These are phyloP conservation scores for Kodamaea derodonti DNA, from an alignment of 1,139 yeast genomes.

Conservation along the genomic window DNA sequence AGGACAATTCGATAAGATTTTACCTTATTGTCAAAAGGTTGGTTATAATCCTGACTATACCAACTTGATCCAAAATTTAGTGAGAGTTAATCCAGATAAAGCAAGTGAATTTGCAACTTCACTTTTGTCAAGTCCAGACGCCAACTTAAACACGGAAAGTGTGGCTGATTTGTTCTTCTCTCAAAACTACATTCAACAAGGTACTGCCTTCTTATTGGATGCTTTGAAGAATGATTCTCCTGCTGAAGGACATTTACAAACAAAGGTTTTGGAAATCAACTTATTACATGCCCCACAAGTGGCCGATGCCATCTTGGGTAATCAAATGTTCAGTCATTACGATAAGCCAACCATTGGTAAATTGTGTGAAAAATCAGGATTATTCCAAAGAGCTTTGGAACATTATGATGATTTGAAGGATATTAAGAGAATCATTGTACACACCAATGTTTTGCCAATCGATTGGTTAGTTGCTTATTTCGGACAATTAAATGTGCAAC, in stretches of 20 bases:
- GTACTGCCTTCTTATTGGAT: slow-evolving; percentile 96
- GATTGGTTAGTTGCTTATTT: slow-evolving; percentile 94
- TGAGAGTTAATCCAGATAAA: slow-evolving; percentile 93
- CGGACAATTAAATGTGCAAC: slow-evolving; percentile 93
- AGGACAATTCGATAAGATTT: slow-evolving; percentile 93
- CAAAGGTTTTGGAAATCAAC: slow-evolving; percentile 89
- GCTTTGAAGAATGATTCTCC: slow-evolving; percentile 94
- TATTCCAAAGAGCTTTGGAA: slow-evolving; percentile 91
- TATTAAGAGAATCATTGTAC: slow-evolving; percentile 90
- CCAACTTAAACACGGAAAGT: slow-evolving; percentile 74
- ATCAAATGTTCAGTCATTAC: slow-evolving; percentile 91
- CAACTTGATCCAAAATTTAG: slow-evolving; percentile 83
- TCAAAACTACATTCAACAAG: slow-evolving; percentile 94
- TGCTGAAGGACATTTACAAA: slow-evolving; percentile 93
- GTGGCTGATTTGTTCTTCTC: slow-evolving; percentile 92
- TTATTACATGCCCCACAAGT: slow-evolving; percentile 97
- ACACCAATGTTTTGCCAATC: slow-evolving; percentile 78
- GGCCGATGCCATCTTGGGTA: slow-evolving; percentile 97
- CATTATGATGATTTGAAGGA: slow-evolving; percentile 93
- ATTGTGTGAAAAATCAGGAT: slow-evolving; percentile 90
- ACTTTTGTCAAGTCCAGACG: slow-evolving; percentile 60
- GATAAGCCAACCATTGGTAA: slow-evolving; percentile 92
- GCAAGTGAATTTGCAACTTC: slow-evolving; percentile 97
- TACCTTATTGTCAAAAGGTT: slow-evolving; percentile 90
- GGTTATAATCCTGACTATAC: slow-evolving; percentile 88